Evolutionary conservation across 805 yeast species (phyloP), one percentile per base, ranked within the genome.

Genomic region (Candida piceae): DNA sequence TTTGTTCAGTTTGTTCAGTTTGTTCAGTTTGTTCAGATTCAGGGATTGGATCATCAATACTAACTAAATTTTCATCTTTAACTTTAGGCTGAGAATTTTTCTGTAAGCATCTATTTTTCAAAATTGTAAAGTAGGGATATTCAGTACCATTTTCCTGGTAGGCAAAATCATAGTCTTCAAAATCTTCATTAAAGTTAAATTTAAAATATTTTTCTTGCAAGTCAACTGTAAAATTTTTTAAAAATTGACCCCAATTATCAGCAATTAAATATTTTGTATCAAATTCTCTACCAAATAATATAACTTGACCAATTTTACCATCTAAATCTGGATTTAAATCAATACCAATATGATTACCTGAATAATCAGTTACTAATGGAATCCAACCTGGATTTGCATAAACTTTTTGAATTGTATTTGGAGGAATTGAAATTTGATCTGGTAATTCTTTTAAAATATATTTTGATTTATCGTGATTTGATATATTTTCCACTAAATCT

Each of bases 301-400:
- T 89, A 16, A 88, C 85, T 63, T 89, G 97, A 16, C 96, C 97
- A 67, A 78, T 72, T 21, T 59, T 67, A 29, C 95, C 95, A 19
- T 67, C 62, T 6, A 77, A 67, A 5, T 83, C 95, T 2, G 89
- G 88, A 7, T 82, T 79, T 41, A 89, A 67, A 60, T 89, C 97
- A 10, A 89, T 71, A 35, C 87, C 97, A 35, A 89, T 77, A 57
- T 85, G 87, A 63, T 89, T 89, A 20, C 97, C 97, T 3, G 81
- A 77, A 39, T 76, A 76, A 56, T 89, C 97, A 15, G 93, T 84
- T 18, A 87, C 72, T 34, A 89, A 62, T 2, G 97, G 97, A 35
- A 89, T 78, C 97, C 97, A 89, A 51, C 73, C 76, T 4, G 85
- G 76, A 57, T 85, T 84, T 3, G 95, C 87, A 62, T 85, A 89